phyloP scores from a whole-genome alignment of 2,329 filamentous ascomycete species.

The Cylindrodendrum hubeiense region DNA sequence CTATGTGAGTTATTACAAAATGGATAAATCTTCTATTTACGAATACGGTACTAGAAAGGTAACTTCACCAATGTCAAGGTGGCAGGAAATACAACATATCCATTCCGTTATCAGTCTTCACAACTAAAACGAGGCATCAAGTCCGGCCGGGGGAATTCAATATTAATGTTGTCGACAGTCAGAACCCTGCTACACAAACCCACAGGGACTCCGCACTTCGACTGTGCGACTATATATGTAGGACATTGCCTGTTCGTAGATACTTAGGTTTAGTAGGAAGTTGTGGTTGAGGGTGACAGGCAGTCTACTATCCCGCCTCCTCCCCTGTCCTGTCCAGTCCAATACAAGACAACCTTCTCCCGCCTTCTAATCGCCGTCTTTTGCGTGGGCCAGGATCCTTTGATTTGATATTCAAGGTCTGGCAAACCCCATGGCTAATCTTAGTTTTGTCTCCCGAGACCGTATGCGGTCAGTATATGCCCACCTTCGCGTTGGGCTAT shows the following conservation, averaged over 20 bases:
- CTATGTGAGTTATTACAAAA: too few relatives aligned
- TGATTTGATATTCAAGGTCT: conserved; percentile 7
- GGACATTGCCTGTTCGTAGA: conserved; percentile 1
- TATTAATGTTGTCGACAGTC: not conserved
- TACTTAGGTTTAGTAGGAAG: not conserved
- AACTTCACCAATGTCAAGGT: too few relatives aligned
- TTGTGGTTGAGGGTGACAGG: conserved; percentile 4
- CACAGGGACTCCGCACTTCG: too few relatives aligned
- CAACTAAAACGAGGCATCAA: not conserved
- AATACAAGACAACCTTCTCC: conserved; percentile 10
- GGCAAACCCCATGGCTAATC: not conserved
- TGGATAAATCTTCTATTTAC: too few relatives aligned
- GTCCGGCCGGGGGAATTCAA: not conserved
- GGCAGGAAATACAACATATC: too few relatives aligned
- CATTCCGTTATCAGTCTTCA: too few relatives aligned
- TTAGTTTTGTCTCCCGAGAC: not conserved
- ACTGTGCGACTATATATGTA: not conserved
- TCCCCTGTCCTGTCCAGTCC: not conserved
- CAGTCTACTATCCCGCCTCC: not conserved
- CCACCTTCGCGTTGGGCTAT: not conserved
- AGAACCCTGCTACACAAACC: not conserved
- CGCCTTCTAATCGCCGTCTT: conserved; percentile 4
- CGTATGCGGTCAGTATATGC: not conserved
- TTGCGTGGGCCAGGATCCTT: not conserved
- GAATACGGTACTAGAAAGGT: too few relatives aligned